Evolutionary conservation across 371 early-diverging fungal species (phyloP).

Genomic region (Gilbertella persicaria): DNA sequence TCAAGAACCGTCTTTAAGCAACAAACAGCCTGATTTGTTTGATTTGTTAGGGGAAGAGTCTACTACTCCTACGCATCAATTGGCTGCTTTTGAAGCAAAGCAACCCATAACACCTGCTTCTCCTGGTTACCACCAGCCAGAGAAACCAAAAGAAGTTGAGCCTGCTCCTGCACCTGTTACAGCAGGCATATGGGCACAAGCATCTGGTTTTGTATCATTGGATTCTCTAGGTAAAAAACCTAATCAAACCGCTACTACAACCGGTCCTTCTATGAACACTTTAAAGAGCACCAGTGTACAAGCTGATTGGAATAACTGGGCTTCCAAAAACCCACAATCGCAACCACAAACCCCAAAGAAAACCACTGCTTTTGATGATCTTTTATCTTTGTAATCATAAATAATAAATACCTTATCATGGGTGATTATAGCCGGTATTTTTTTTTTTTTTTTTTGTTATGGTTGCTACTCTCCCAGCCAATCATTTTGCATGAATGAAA

Average conservation of each 20-base stretch:
- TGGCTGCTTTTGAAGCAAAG: conserved; percentile 1
- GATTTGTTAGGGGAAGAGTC: conserved; percentile 44
- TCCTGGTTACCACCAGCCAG: conserved; percentile 17
- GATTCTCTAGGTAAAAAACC: conserved; percentile 59
- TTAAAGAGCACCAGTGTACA: conserved; percentile 46
- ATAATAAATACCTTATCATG: background rate
- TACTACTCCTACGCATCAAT: background rate
- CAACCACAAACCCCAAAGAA: conserved; percentile 17
- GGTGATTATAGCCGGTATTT: background rate
- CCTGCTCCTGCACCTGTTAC: background rate
- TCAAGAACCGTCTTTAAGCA: conserved; percentile 5
- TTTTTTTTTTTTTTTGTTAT: too few species aligned
- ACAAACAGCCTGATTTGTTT: conserved; percentile 35
- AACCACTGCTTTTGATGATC: conserved; percentile 44
- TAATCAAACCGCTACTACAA: conserved; percentile 26
- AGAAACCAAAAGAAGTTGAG: conserved; percentile 4
- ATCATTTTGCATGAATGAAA: too few species aligned
- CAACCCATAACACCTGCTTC: conserved; percentile 17
- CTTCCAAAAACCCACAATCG: conserved; percentile 15
- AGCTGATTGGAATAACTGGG: conserved; percentile 50
- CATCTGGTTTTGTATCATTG: conserved; percentile 55
- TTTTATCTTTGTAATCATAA: conserved; percentile 23
- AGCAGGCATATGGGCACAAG: conserved; percentile 59
- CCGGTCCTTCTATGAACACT: conserved; percentile 63
- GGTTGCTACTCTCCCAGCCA: too few species aligned